Evolutionary conservation across 768 basidiomycete genomes (phyloP), one percentile per base, ranked within the genome.

Genomic region (Omphalotus guepiniiformis): DNA sequence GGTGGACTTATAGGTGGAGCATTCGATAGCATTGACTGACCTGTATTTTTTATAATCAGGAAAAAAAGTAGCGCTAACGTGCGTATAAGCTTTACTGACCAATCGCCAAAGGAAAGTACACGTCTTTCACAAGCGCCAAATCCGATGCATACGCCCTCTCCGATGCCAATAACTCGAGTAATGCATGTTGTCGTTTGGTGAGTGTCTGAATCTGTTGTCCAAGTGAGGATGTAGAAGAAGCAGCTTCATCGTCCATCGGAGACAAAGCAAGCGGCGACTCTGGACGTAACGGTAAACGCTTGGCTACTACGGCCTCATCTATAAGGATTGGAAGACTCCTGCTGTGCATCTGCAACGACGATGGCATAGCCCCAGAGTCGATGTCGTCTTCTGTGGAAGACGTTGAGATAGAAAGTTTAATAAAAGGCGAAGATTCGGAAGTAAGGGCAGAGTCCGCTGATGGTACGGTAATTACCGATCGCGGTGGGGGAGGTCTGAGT

Each of bases 111-210:
- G 88, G 88, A 32, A 91, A 82, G 55, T 92, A 83, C 21, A 91
- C 75, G 51, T 87, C 83, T 44, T 83, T 74, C 52, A 92, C 80
- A 45, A 91, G 70, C 13, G 83, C 83, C 22, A 93, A 71, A 70
- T 92, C 90, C n/a, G 81, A 82, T 11, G 89, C 83, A 63, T 91
- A 91, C 1, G 86, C 84, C 22, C 85, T 73, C 58, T 93, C 89
- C 18, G 86, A 87, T 9, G 83, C 79, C 37, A 92, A 73, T 22
- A 93, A 65, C 54, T 93, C 90, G 42, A 80, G 76, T 18, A 92
- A 68, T 7, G 88, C 88, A 61, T 92, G 85, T 19, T 80, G 74
- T 29, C 90, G 78, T 66, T 91, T 91, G 22, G 83, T 75, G 58
- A 80, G 70, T 18, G 65, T 57, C n/a, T 67, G 58, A 11, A 60